Base-by-base conservation (phyloP, 345 rosid genomes). In the Arabis alpina region DNA sequence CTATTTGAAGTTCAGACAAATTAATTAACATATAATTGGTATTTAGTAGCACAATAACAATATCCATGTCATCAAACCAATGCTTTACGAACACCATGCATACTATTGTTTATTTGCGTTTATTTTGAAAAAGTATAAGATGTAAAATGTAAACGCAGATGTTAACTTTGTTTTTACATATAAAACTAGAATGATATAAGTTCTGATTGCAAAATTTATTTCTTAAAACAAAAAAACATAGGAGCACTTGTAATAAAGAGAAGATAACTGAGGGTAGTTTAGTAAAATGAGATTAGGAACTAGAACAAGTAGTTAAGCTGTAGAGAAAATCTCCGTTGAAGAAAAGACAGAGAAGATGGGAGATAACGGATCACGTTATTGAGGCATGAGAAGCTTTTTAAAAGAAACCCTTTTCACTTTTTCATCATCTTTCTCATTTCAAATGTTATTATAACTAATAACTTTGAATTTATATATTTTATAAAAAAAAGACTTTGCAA, bases 341-440 rank as follows among this genome's bases (percentile, higher is more conserved):
- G 80, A 75, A 52, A 80, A 68, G 77, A 75, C 82, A 74, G 73
- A 59, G 64, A 44, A 25, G 47, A 59, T 66, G 76, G 47, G 65
- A 74, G 62, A 75, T 76, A 83, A 88, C 92, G 92, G 93, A 83
- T 90, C 77, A 50, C 90, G 92, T 90, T 83, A 77, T 72, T 77
- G 59, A 60, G 70, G 77, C 75, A 82, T 69, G 83, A 79, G 77
- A 68, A 54, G 76, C 65, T 54, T 68, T 71, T 50, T 32, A 19
- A 13, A 32, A 10, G 67, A 61, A 69, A 30, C 56, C 59, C 62
- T 72, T 67, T 64, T 48, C 71, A 25, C 47, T 43, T 75, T 44
- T 72, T 16, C 51, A 24, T 64, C 61, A 50, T 51, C 54, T 16
- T 67, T 74, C 40, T 70, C 62, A 69, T 19, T 51, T 60, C 72